Conservation (phyloP, 2,329 filamentous ascomycete species). For the Beauveria asiatica region DNA sequence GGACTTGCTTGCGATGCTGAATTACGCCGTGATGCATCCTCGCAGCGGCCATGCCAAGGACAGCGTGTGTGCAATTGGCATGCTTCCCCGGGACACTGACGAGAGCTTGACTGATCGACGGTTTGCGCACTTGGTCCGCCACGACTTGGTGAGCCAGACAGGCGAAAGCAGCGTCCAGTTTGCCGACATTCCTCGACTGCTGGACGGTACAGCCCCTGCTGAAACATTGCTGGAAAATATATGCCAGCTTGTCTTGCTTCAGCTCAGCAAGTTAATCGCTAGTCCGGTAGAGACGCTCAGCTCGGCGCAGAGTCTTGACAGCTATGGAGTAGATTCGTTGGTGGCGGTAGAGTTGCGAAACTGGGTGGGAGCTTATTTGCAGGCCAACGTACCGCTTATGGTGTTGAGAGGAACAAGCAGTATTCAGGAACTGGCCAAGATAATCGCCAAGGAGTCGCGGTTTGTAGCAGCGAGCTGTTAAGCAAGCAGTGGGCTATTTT, state of each 20-base stretch:
- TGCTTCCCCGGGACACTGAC: slow-evolving; percentile 11
- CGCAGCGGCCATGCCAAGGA: slow-evolving; percentile 12
- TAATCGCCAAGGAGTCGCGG: background rate
- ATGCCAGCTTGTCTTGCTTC: slow-evolving; percentile 9
- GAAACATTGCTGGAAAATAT: slow-evolving; percentile 16
- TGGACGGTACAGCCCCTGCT: slow-evolving; percentile 14
- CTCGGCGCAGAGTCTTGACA: slow-evolving; percentile 1
- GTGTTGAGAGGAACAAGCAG: slow-evolving; percentile 17
- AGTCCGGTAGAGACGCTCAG: slow-evolving; percentile 14
- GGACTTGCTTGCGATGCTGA: background rate
- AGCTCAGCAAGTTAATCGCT: slow-evolving; percentile 12
- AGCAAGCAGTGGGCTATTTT: background rate
- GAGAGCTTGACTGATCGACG: background rate
- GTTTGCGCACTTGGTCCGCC: slow-evolving; percentile 13
- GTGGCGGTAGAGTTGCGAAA: slow-evolving; percentile 23
- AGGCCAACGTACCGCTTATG: slow-evolving; percentile 17
- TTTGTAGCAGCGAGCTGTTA: background rate
- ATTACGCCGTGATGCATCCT: background rate
- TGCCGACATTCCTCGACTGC: background rate
- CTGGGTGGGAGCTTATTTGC: slow-evolving; percentile 14
- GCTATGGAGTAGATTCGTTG: slow-evolving; percentile 23
- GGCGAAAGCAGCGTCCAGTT: slow-evolving; percentile 11
- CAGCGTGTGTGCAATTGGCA: slow-evolving; percentile 18
- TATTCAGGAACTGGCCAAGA: slow-evolving; percentile 9
- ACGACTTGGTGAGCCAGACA: slow-evolving; percentile 12